These are phyloP conservation scores for Hysterium pulicare DNA, from an alignment of 2,329 filamentous ascomycete species.

Conservation along the genomic window DNA sequence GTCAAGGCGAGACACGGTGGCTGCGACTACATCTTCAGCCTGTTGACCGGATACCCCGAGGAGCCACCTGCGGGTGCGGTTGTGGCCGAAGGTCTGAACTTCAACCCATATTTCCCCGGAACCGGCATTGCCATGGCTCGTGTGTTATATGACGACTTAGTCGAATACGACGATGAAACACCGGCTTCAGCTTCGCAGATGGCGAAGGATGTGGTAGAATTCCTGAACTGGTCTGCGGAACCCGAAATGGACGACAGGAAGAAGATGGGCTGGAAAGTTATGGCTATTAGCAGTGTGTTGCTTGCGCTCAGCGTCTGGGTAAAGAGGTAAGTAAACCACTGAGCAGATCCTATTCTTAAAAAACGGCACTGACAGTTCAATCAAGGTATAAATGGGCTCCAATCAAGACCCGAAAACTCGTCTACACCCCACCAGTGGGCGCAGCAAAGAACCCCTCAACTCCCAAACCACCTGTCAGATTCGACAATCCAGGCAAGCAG, in stretches of 20 bases:
- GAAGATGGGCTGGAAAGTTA: slow-evolving; percentile 98
- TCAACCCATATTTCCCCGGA: slow-evolving; percentile 99
- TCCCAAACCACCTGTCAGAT: neutral
- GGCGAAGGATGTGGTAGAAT: slow-evolving; percentile 99
- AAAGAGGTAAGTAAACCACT: slow-evolving; percentile 63
- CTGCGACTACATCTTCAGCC: slow-evolving; percentile 96
- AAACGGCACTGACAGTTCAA: slow-evolving; percentile 26
- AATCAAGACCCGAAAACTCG: slow-evolving; percentile 92
- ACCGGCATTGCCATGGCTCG: slow-evolving; percentile 98
- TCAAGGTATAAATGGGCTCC: slow-evolving; percentile 89
- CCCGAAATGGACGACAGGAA: slow-evolving; percentile 99
- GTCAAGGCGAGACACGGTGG: slow-evolving; percentile 97
- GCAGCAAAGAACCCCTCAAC: slow-evolving; percentile 1
- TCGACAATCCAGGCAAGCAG: neutral
- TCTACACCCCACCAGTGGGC: slow-evolving; percentile 69
- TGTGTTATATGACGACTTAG: slow-evolving; percentile 94
- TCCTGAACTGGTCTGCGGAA: slow-evolving; percentile 98
- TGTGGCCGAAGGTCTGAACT: slow-evolving; percentile 89
- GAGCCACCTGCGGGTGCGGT: slow-evolving; percentile 86
- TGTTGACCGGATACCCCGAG: slow-evolving; percentile 96
- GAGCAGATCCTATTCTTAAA: neutral
- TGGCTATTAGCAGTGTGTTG: slow-evolving; percentile 74
- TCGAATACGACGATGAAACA: slow-evolving; percentile 97
- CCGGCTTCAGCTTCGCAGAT: slow-evolving; percentile 95
- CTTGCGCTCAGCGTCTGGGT: slow-evolving; percentile 92